Conservation (phyloP, 1,284 basidiomycete species). For the Rhodotorula sp. region DNA sequence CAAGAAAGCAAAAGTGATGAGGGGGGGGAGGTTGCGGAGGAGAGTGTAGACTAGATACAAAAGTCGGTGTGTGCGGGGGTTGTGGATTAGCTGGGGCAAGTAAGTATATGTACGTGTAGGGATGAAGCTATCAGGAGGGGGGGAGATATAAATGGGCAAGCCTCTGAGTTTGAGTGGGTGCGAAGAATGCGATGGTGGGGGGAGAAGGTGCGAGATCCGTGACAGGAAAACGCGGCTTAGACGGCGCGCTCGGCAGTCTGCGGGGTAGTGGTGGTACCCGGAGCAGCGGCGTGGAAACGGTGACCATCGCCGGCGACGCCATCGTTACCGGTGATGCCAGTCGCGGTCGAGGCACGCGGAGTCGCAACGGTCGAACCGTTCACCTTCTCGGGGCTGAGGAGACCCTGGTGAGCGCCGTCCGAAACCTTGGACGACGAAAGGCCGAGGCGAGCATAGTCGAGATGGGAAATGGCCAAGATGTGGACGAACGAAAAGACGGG, state of each 20-base stretch:
- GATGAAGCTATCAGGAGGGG: background rate
- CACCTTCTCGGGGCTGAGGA: slow-evolving; percentile 19
- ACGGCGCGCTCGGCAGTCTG: background rate
- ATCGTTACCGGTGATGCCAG: background rate
- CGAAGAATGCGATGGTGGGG: background rate
- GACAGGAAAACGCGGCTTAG: background rate
- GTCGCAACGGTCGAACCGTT: slow-evolving; percentile 11
- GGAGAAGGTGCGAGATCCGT: too few species aligned
- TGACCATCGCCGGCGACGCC: slow-evolving; percentile 1
- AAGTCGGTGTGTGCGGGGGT: too few species aligned
- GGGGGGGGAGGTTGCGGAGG: too few species aligned
- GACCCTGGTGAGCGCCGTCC: slow-evolving; percentile 24
- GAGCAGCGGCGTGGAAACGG: slow-evolving; percentile 5
- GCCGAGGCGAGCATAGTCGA: background rate
- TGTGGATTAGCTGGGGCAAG: too few species aligned
- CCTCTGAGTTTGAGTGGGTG: background rate
- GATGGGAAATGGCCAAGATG: background rate
- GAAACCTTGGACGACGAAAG: slow-evolving; percentile 22
- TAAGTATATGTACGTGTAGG: background rate
- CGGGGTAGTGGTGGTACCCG: background rate
- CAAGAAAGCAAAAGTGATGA: background rate
- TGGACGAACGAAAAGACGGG: slow-evolving; percentile 53
- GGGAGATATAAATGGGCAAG: background rate
- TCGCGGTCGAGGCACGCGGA: slow-evolving; percentile 15
- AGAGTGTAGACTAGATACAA: too few species aligned